Evolutionary conservation across 768 basidiomycete genomes (phyloP), one percentile per base, ranked within the genome.

Genomic region (Leccinellum albellum): DNA sequence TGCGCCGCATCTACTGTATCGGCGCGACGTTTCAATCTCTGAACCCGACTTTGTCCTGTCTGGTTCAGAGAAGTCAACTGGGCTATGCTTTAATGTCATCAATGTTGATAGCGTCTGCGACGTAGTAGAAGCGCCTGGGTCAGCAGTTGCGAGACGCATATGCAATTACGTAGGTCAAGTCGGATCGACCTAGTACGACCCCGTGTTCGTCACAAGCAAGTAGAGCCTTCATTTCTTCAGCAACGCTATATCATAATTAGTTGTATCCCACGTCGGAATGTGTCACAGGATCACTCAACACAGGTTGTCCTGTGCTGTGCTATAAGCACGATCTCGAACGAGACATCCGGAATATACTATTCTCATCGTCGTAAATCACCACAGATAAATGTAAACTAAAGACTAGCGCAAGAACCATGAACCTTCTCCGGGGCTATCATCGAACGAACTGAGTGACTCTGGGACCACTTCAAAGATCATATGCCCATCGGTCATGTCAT

Each of bases 401-500:
- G 9, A 21, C 28, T 40, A 35, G 54, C 44, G 32, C 53, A 35
- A 45, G 13, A 42, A 46, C 13, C n/a, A 13, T 3, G 35, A 21
- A 13, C 28, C 45, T 24, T 15, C 15, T 17, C 26, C 4, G 10
- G 17, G 0, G 14, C 42, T 29, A 48, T 61, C 57, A 63, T 23
- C 53, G 17, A 2, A 29, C 20, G 17, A 58, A 61, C 48, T 33
- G 29, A 21, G 57, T 42, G 21, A 40, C 50, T 71, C 69, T 56
- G 51, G 59, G n/a, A 56, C 48, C 32, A 69, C 67, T 23, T 69
- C 67, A 48, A 70, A 71, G 7, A 57, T 45, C 28, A 66, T 32
- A 47, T 44, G 24, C 21, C 35, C 56, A 31, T 59, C 67, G 37
- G 14, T 12, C 4, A 32, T 42, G 7, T 13, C 32, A 24, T 45